Evolutionary conservation across 768 basidiomycete species (phyloP).

Genomic region (Chiua virens): DNA sequence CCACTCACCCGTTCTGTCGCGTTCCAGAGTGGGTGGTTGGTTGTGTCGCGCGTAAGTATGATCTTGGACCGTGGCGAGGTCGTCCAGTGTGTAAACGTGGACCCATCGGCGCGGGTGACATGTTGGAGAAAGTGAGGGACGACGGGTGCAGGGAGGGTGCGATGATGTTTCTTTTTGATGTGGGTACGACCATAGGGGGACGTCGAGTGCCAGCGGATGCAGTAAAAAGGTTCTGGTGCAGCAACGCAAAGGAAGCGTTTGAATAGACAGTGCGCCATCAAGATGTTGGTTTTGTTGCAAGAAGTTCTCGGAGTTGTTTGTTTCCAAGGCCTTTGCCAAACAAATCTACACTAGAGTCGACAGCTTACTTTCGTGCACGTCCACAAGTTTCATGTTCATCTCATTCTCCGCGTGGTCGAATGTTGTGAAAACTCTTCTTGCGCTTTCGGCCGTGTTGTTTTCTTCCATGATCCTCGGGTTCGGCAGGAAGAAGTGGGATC

Average conservation of each 20-base stretch:
- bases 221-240: neutral
- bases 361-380: too few relatives aligned
- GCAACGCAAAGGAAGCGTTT: slow-evolving; percentile 9
- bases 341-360: too few relatives aligned
- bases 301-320: slow-evolving; percentile 9
- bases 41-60: slow-evolving; percentile 81
- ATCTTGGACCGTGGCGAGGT: slow-evolving; percentile 81
- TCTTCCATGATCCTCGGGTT: slow-evolving; percentile 20
- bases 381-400: neutral
- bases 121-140: slow-evolving; percentile 82
- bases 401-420: neutral
- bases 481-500: slow-evolving; percentile 46
- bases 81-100: slow-evolving; percentile 84
- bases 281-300: neutral
- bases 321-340: slow-evolving; percentile 22
- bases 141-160: slow-evolving; percentile 75
- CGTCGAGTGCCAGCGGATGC: slow-evolving; percentile 46
- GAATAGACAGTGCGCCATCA: slow-evolving; percentile 15
- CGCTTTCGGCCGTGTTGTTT: slow-evolving; percentile 7
- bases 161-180: slow-evolving; percentile 69
- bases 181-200: slow-evolving; percentile 86
- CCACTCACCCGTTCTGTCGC: slow-evolving; percentile 55
- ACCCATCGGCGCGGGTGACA: slow-evolving; percentile 85
- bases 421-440: slow-evolving; percentile 7
- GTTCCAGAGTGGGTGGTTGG: slow-evolving; percentile 88